Evolutionary conservation across 2,329 filamentous ascomycete species (phyloP), one percentile per base, ranked within the genome.

Genomic region (Akanthomyces dipterigenus): DNA sequence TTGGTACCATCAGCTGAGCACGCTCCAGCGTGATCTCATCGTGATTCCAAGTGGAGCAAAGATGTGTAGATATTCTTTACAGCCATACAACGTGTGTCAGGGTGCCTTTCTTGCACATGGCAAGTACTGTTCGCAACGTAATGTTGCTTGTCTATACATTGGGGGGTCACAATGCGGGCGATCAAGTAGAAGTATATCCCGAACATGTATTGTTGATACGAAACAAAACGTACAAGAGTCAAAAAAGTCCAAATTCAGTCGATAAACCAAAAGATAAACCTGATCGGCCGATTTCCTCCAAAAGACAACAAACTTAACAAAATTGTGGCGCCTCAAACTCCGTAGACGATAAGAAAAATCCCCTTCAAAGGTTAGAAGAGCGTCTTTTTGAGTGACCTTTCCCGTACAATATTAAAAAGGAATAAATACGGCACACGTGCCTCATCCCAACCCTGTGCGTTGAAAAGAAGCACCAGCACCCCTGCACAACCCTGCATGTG

Each of bases 371-470:
- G 53, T 42, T n/a, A 31, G 50, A 58, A 42, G 55, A 58, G 55
- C 55, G 55, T 58, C 55, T 50, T 58, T 42, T 9, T 48, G 18
- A 42, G 20, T 48, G 34, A 58, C 34, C 34, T 22, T 58, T 42
- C 24, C 55, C 45, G 22, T 58, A 26, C 42, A n/a, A 24, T 42
- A 50, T 58, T 50, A 50, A 58, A 58, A 50, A 49, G 46, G 31
- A 58, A 50, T 49, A 58, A 40, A 50, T 28, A 42, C 18, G 34
- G 36, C 46, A 42, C 22, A 36, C 45, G 36, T 50, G 45, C 34
- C 14, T 42, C 45, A 42, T 42, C 45, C 46, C 45, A 58, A 50
- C 34, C 43, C 36, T 18, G 22, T 11, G n/a, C 31, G 45, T 31
- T 40, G 11, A 5, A 34, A 34, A 9, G 11, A 34, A 34, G 28